Percentiles rank a stretch among this genome's conserved stretches.
These are phyloP conservation scores for Achaetomiella virescens DNA, from an alignment of 495 filamentous ascomycete genomes.

Conservation along the genomic window DNA sequence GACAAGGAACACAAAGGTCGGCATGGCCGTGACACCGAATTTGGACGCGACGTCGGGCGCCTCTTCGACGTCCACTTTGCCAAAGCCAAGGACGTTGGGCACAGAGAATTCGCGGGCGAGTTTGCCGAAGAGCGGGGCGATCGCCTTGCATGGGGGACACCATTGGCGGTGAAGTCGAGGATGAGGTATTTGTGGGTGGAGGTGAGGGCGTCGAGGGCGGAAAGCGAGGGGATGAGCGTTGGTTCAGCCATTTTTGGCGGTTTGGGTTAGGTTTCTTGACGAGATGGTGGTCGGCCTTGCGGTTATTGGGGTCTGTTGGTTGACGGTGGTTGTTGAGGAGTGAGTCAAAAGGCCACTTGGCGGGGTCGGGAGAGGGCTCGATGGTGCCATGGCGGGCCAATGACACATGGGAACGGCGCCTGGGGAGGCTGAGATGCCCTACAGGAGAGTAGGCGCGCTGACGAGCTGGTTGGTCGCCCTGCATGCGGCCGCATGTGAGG, in stretches of 20 bases:
- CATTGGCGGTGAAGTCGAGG: slow-evolving; percentile 54
- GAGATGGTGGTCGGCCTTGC: too few relatives aligned
- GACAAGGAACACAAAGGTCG: slow-evolving; percentile 82
- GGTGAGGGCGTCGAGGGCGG: slow-evolving; percentile 30
- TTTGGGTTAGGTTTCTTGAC: neutral
- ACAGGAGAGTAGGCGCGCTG: too few relatives aligned
- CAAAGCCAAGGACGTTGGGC: slow-evolving; percentile 45
- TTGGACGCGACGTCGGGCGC: slow-evolving; percentile 41
- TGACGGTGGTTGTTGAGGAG: too few relatives aligned
- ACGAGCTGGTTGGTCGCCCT: too few relatives aligned
- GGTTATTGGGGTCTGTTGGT: too few relatives aligned
- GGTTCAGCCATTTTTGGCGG: slow-evolving; percentile 15
- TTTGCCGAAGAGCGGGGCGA: slow-evolving; percentile 53
- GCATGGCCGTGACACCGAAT: slow-evolving; percentile 55
- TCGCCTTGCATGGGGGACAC: slow-evolving; percentile 64
- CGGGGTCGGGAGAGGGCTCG: too few relatives aligned
- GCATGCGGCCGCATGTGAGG: neutral
- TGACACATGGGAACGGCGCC: too few relatives aligned
- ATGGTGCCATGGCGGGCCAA: too few relatives aligned
- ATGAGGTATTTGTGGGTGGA: slow-evolving; percentile 35
- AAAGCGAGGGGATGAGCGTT: slow-evolving; percentile 22
- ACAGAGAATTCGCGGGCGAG: slow-evolving; percentile 42
- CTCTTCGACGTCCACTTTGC: slow-evolving; percentile 54
- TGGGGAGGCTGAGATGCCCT: too few relatives aligned
- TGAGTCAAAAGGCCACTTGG: too few relatives aligned